Evolutionary conservation across 225 moss, liverwort and hornwort species (phyloP).

Genomic region (Neckera pumila): DNA sequence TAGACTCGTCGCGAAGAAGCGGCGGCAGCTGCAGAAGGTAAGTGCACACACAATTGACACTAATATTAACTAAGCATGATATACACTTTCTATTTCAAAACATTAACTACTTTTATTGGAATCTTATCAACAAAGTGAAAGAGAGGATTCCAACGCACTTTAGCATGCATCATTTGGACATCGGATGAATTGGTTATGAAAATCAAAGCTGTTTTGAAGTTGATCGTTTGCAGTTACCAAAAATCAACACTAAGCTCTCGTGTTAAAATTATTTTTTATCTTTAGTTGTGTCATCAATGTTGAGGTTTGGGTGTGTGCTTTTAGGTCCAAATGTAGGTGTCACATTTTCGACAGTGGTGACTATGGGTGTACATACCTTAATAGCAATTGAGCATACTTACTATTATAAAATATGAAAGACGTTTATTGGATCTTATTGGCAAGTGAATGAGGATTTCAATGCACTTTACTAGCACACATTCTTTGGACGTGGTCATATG

Average conservation of each 20-base stretch:
- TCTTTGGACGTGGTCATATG: not conserved
- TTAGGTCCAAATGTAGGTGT: too few relatives aligned
- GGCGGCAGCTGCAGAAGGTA: not conserved
- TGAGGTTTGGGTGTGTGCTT: not conserved
- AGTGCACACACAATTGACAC: not conserved
- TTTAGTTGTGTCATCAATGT: not conserved
- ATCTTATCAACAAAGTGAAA: not conserved
- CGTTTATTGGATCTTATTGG: not conserved
- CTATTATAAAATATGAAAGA: not conserved
- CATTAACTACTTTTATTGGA: not conserved
- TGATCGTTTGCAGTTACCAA: rapidly evolving
- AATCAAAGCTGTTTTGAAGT: not conserved
- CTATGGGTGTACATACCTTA: not conserved
- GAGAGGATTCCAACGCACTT: not conserved
- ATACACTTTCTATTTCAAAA: not conserved
- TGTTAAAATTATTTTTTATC: not conserved
- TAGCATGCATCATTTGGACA: not conserved
- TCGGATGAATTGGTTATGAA: not conserved
- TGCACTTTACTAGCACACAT: too few relatives aligned
- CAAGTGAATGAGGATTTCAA: not conserved
- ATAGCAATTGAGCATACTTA: not conserved
- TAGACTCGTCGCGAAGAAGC: not conserved
- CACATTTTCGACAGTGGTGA: not conserved
- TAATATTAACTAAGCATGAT: not conserved
- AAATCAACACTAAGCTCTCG: not conserved